phyloP scores from a whole-genome alignment of 768 basidiomycete genomes.

The Boletus subparvulus region DNA sequence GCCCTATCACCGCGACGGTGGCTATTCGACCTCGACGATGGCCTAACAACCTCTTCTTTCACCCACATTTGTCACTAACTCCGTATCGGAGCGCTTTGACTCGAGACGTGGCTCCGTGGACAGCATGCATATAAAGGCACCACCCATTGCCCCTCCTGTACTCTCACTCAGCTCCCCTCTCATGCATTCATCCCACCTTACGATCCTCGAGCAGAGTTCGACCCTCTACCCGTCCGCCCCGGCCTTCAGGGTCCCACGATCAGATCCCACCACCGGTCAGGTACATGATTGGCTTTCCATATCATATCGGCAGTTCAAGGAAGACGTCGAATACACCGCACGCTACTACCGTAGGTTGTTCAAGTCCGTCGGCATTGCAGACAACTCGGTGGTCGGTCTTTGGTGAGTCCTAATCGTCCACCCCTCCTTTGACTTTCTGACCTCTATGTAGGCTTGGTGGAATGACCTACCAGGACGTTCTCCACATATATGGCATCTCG shows the following conservation, averaged over 20 bases:
- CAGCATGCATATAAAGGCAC: slow-evolving; percentile 35
- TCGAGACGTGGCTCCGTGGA: slow-evolving; percentile 14
- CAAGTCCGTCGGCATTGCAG: slow-evolving; percentile 43
- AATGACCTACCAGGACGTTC: slow-evolving; percentile 65
- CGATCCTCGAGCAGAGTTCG: slow-evolving; percentile 60
- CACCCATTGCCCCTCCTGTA: slow-evolving; percentile 1
- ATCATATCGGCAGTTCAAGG: slow-evolving; percentile 61
- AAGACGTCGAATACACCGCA: slow-evolving; percentile 65
- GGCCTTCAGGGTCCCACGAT: slow-evolving; percentile 60
- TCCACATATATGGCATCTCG: slow-evolving; percentile 74
- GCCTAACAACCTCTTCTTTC: slow-evolving; percentile 30
- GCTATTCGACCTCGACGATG: slow-evolving; percentile 31
- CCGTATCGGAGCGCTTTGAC: slow-evolving; percentile 31
- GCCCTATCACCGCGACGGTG: slow-evolving; percentile 34
- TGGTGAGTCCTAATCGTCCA: slow-evolving; percentile 50
- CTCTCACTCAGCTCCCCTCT: slow-evolving; percentile 4
- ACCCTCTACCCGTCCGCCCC: slow-evolving; percentile 46
- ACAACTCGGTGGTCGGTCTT: slow-evolving; percentile 64
- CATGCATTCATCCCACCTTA: slow-evolving; percentile 53
- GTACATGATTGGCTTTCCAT: slow-evolving; percentile 58
- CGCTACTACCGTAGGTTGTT: slow-evolving; percentile 61
- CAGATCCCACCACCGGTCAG: slow-evolving; percentile 42
- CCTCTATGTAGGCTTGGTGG: slow-evolving; percentile 59
- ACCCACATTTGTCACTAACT: slow-evolving; percentile 28
- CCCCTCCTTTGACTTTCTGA: slow-evolving; percentile 6